These are phyloP conservation scores for Ophiosphaerella korrae DNA, from an alignment of 2,329 filamentous ascomycete species.

Conservation along the genomic window DNA sequence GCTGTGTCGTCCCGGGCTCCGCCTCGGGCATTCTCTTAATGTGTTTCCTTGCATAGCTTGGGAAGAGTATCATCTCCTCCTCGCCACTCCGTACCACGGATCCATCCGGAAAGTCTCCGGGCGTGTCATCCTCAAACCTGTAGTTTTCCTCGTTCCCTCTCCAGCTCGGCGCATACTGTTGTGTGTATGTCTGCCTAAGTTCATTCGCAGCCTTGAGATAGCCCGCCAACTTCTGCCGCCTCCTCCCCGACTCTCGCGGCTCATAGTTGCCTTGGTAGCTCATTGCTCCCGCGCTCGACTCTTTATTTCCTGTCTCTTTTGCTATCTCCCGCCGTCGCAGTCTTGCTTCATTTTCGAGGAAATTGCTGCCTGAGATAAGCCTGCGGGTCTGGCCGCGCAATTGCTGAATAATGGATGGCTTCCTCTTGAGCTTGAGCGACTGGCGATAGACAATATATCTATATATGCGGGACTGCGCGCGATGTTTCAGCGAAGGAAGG, in stretches of 20 bases:
- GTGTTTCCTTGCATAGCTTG: conserved; percentile 85
- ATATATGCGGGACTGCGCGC: conserved; percentile 77
- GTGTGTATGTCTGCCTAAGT: conserved; percentile 69
- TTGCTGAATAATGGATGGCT: conserved; percentile 36
- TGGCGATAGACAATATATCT: conserved; percentile 71
- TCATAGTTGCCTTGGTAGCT: conserved; percentile 46
- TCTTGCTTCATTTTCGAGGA: conserved; percentile 42
- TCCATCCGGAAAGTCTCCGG: conserved; percentile 82
- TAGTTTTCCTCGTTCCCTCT: conserved; percentile 52
- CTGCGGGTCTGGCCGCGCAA: conserved; percentile 41
- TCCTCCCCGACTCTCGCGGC: conserved; percentile 66
- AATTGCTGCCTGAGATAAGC: conserved; percentile 25
- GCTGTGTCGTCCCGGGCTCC: conserved; percentile 45
- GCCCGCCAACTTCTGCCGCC: conserved; percentile 77
- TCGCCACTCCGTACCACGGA: conserved; percentile 79
- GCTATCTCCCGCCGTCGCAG: conserved; percentile 40
- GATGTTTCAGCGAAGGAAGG: conserved; percentile 71
- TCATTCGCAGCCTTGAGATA: conserved; percentile 75
- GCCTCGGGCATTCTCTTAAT: conserved; percentile 53
- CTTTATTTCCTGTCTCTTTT: conserved; percentile 26
- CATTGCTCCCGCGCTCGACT: conserved; percentile 30
- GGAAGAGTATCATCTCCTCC: conserved; percentile 94
- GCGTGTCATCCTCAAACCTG: conserved; percentile 58
- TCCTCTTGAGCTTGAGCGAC: conserved; percentile 35
- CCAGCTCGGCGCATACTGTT: conserved; percentile 57